These are phyloP conservation scores for Chrysosporium queenslandicum DNA, from an alignment of 2,329 filamentous ascomycete genomes.

Conservation along the genomic window DNA sequence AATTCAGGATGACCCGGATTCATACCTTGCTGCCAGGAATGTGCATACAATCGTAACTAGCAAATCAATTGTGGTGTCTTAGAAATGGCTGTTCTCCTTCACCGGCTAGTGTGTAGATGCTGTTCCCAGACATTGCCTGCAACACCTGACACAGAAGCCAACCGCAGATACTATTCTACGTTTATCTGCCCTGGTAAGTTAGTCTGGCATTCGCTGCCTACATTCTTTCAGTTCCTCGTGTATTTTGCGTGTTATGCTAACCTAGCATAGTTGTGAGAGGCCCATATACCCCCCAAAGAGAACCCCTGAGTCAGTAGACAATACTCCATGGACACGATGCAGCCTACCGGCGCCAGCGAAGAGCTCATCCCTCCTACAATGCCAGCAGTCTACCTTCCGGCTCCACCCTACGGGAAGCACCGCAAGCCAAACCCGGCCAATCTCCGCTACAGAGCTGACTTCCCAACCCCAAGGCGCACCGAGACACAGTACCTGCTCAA, in stretches of 20 bases:
- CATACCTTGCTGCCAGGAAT: neutral
- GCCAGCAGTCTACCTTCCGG: conserved; percentile 32
- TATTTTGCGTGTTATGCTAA: too few species aligned
- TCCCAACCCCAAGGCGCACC: conserved; percentile 30
- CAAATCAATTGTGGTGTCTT: neutral
- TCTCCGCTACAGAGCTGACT: conserved; percentile 28
- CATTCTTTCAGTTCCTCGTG: too few species aligned
- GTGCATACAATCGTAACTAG: neutral
- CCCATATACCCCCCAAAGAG: too few species aligned
- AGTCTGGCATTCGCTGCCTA: too few species aligned
- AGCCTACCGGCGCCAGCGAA: conserved; percentile 28
- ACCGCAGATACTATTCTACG: too few species aligned
- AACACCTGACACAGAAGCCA: too few species aligned
- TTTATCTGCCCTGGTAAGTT: too few species aligned
- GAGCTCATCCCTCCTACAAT: conserved; percentile 30
- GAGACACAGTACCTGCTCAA: conserved; percentile 35
- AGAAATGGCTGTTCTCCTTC: neutral
- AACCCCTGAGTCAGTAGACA: too few species aligned
- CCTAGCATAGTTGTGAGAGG: too few species aligned
- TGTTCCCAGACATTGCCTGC: too few species aligned
- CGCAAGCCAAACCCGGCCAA: conserved; percentile 21
- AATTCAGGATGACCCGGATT: neutral
- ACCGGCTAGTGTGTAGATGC: neutral
- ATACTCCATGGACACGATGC: conserved; percentile 6
- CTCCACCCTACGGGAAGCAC: conserved; percentile 17